Evolutionary conservation across 352 stramenopile genomes (phyloP), one percentile per base, ranked within the genome.

Genomic region (Phytophthora pini): DNA sequence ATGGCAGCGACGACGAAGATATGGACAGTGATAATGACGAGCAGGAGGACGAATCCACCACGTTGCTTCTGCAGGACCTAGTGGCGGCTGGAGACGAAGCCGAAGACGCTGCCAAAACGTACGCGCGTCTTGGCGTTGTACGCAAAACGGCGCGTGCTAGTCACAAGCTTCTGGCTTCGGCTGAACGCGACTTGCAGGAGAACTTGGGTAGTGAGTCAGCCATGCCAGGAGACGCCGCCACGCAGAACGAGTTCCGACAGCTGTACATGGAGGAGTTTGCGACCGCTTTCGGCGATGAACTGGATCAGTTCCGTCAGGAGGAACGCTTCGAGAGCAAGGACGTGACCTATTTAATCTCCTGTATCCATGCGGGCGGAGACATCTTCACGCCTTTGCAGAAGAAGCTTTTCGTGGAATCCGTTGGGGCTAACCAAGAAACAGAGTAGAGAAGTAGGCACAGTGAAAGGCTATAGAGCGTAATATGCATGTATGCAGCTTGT

Each of bases 301-400:
- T 96, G 45, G 79, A 96, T 64, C 72, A 87, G 56, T 94, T 94
- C 64, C 88, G 88, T 29, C 88, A 90, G 65, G 88, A 96, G 63
- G 87, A 94, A 57, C 74, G 79, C 68, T 96, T 96, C 63, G 84
- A 94, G 53, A 91, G 76, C 64, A 93, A 89, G 59, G 88, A 96
- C 70, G 88, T 96, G 65, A 79, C 72, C 43, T 94, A 92, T 90
- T 92, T 96, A 87, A 94, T 96, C 68, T 92, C 84, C 39, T 92
- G 86, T 61, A 94, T 96, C 64, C 80, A 93, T 50, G 76, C 82
- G 9, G 84, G 87, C 26, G 84, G 73, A 46, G 87, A 96, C 70
- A 73, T 94, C 47, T 94, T 94, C 65, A 80, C 86, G 24, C 84
- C 86, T 13, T 68, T 94, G 40, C 86, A 96, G 61, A 88, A 95